Evolutionary conservation across 305 asterid genomes (phyloP).

Genomic region (Solanum hybrid): DNA sequence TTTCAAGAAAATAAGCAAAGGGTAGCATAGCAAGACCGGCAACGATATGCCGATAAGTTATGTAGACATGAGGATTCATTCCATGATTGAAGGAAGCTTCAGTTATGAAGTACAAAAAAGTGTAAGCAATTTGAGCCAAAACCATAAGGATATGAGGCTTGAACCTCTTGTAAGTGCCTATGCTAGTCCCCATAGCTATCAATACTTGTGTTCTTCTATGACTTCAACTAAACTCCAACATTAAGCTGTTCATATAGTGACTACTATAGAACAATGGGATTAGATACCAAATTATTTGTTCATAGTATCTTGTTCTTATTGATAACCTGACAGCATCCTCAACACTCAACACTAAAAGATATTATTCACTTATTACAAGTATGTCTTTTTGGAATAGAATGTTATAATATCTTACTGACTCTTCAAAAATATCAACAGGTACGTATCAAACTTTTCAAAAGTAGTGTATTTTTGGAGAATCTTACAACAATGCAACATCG

Average conservation of each 20-base stretch:
- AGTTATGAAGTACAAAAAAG: constrained; percentile 46
- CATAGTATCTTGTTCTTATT: constrained; percentile 26
- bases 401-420: background rate
- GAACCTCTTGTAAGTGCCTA: constrained; percentile 17
- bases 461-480: background rate
- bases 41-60: constrained; percentile 53
- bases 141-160: constrained; percentile 66
- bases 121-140: constrained; percentile 39
- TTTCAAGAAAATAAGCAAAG: constrained; percentile 61
- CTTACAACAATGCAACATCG: fast-evolving
- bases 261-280: constrained; percentile 1
- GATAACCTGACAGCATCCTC: background rate
- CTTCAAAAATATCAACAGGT: background rate
- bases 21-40: constrained; percentile 43
- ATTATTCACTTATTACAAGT: background rate
- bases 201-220: background rate
- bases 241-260: constrained; percentile 7
- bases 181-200: constrained; percentile 13
- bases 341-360: background rate
- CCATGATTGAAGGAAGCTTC: constrained; percentile 73
- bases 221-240: background rate
- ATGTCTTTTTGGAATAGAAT: background rate
- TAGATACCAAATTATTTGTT: constrained; percentile 25
- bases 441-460: background rate
- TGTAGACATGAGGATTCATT: constrained; percentile 58